Evolutionary conservation across 805 yeast genomes (phyloP).

Genomic region (Pichia eremophila): DNA sequence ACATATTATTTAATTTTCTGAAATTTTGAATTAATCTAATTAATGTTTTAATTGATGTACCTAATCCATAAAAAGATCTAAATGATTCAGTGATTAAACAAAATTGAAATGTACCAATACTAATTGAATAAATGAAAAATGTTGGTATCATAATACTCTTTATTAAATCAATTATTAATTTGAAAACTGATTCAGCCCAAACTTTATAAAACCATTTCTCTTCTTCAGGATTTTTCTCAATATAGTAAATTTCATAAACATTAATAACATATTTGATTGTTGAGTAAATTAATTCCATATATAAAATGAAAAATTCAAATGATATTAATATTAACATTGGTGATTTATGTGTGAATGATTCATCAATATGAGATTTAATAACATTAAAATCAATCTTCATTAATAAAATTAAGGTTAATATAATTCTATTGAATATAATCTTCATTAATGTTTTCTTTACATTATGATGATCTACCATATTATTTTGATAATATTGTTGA

Average conservation of each 20-base stretch:
- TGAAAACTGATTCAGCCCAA: conserved; percentile 38
- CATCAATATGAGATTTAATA: conserved; percentile 48
- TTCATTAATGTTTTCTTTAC: not conserved
- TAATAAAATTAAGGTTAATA: conserved; percentile 36
- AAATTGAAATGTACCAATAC: conserved; percentile 30
- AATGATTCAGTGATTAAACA: conserved; percentile 25
- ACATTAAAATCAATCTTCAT: conserved; percentile 41
- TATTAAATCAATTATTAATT: conserved; percentile 39
- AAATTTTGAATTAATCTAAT: conserved; percentile 35
- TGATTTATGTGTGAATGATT: conserved; percentile 42
- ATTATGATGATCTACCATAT: conserved; percentile 9
- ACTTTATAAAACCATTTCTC: conserved; percentile 74
- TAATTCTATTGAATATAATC: conserved; percentile 31
- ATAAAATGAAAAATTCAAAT: conserved; percentile 62
- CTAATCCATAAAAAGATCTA: conserved; percentile 18
- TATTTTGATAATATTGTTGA: conserved; percentile 31
- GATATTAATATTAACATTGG: conserved; percentile 59
- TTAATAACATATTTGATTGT: conserved; percentile 41
- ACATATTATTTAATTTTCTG: conserved; percentile 51
- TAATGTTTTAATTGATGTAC: conserved; percentile 29
- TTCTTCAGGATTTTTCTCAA: conserved; percentile 34
- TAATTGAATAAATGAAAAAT: conserved; percentile 34
- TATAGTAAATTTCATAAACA: conserved; percentile 45
- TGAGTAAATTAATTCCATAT: conserved; percentile 41
- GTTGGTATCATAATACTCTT: conserved; percentile 19